Percentiles rank a stretch among this genome's conserved stretches.
These are phyloP conservation scores for Ustilago trichophora DNA, from an alignment of 1,284 basidiomycete genomes.

Conservation along the genomic window DNA sequence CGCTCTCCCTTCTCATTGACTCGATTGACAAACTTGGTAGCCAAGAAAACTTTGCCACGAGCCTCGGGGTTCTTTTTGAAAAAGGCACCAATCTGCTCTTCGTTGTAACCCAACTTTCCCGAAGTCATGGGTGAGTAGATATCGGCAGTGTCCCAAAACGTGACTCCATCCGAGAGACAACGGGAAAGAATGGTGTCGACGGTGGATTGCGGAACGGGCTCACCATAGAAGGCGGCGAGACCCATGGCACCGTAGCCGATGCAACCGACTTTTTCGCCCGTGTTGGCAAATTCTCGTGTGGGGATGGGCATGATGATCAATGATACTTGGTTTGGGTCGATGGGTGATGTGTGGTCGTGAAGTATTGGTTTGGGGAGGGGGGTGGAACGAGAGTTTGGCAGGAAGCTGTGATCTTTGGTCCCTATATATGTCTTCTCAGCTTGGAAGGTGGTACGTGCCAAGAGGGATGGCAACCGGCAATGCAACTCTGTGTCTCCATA, in stretches of 20 bases:
- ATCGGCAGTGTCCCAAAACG: constrained; percentile 48
- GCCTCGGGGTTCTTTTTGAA: constrained; percentile 57
- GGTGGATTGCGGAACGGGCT: constrained; percentile 14
- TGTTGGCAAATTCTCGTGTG: constrained; percentile 44
- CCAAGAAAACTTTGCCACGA: constrained; percentile 67
- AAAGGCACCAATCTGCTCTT: constrained; percentile 66
- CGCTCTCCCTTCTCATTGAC: constrained; percentile 28
- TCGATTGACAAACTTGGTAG: constrained; percentile 67
- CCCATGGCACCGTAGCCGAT: constrained; percentile 53
- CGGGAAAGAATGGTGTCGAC: constrained; percentile 32
- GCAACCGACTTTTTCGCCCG: constrained; percentile 30
- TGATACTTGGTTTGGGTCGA: no score
- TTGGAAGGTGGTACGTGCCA: neutral
- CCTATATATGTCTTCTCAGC: no score
- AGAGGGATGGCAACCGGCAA: no score
- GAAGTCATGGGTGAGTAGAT: constrained; percentile 43
- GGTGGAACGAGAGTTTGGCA: neutral
- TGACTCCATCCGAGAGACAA: constrained; percentile 37
- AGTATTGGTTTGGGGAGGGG: neutral
- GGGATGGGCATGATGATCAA: constrained; percentile 41
- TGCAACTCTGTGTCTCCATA: no score
- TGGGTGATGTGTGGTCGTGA: no score
- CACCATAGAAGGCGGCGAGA: constrained; percentile 50
- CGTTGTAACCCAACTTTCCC: constrained; percentile 64
- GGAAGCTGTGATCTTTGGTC: no score